Evolutionary conservation across 2,329 filamentous ascomycete species (phyloP).

Genomic region (Pyricularia sp.): DNA sequence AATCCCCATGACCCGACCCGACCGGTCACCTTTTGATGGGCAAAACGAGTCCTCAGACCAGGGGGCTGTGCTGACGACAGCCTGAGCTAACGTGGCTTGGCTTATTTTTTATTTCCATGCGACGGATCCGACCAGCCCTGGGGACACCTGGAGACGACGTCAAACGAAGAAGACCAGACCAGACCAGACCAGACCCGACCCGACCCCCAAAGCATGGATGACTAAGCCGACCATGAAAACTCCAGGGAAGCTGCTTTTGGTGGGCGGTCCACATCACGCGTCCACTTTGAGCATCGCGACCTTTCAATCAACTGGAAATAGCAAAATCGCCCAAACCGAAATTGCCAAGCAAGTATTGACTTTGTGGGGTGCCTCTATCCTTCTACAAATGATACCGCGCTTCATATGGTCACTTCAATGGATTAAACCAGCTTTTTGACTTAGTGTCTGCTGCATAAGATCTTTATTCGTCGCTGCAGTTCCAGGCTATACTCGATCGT

Average conservation of each 20-base stretch:
- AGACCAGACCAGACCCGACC: no score
- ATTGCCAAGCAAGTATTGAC: neutral
- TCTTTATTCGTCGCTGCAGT: neutral
- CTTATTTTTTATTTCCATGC: neutral
- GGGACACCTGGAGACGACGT: no score
- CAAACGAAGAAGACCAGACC: no score
- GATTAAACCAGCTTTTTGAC: neutral
- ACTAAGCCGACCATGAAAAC: neutral
- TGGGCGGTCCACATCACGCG: neutral
- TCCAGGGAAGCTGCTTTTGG: neutral
- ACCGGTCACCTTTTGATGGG: neutral
- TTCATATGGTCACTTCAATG: neutral
- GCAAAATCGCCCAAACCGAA: neutral
- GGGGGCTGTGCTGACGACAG: neutral
- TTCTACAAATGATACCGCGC: neutral
- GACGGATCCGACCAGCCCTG: no score
- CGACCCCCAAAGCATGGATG: neutral
- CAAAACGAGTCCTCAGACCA: neutral
- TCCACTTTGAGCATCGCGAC: neutral
- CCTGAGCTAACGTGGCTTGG: neutral
- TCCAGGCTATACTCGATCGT: neutral
- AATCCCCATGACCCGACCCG: neutral
- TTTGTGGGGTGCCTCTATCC: neutral
- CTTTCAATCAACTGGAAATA: neutral
- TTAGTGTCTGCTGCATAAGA: neutral